Evolutionary conservation across 164 flowering plant genomes (phyloP).

Genomic region (Piper betle): DNA sequence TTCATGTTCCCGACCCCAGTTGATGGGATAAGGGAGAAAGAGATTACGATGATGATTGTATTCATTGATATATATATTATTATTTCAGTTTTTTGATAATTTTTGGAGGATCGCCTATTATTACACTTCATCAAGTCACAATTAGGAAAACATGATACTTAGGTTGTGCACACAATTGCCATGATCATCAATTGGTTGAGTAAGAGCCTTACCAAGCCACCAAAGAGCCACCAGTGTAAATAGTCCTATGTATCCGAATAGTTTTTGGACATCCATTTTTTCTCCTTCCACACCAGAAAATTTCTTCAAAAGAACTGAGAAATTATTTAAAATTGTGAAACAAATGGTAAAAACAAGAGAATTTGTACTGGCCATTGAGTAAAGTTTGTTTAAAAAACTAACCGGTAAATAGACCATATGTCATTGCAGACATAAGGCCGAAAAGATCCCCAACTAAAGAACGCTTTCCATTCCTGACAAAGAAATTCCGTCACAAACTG

Average conservation of each 20-base stretch:
- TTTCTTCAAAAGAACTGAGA: constrained; percentile 82
- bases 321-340: constrained; percentile 1
- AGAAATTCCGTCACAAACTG: constrained; percentile 5
- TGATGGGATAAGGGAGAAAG: no score
- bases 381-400: no score
- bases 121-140: no score
- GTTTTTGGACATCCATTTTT: constrained; percentile 79
- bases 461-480: constrained; percentile 61
- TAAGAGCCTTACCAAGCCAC: constrained; percentile 83
- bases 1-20: no score
- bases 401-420: constrained; percentile 96
- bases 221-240: constrained; percentile 86
- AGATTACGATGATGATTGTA: no score
- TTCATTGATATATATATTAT: no score
- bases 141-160: not conserved
- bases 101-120: no score
- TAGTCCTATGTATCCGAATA: constrained; percentile 93
- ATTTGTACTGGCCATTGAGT: no score
- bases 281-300: constrained; percentile 91
- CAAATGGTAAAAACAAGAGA: no score
- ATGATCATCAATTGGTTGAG: not conserved
- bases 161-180: not conserved
- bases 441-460: constrained; percentile 95
- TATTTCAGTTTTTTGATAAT: no score
- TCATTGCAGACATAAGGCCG: constrained; percentile 89